Evolutionary conservation across 2,329 filamentous ascomycete species (phyloP).

Genomic region (Helminthosporium solani): DNA sequence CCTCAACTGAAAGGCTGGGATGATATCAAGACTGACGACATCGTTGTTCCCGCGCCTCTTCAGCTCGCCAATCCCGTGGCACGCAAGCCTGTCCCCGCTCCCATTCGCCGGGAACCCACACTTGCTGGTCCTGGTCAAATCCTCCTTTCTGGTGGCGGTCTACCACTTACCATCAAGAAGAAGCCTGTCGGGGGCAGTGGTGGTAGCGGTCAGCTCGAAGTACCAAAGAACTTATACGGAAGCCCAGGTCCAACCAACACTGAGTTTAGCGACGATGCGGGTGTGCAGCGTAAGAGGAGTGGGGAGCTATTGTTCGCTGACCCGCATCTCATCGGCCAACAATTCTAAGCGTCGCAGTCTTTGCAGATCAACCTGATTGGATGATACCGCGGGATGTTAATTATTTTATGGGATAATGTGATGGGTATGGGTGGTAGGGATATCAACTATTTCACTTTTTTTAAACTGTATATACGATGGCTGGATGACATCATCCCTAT

Average conservation of each 20-base stretch:
- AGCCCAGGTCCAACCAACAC: conserved; percentile 11
- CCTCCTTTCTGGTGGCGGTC: conserved; percentile 16
- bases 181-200: conserved; percentile 16
- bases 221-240: conserved; percentile 16
- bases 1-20: conserved; percentile 28
- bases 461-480: conserved; percentile 2
- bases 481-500: conserved; percentile 1
- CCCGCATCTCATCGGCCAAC: conserved; percentile 17
- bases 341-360: conserved; percentile 12
- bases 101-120: conserved; percentile 17
- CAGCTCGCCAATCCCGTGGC: neutral
- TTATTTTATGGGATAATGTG: conserved; percentile 2
- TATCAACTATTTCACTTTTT: neutral
- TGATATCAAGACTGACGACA: conserved; percentile 25
- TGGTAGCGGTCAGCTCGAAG: conserved; percentile 19
- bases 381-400: neutral
- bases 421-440: neutral
- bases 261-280: conserved; percentile 14
- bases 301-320: conserved; percentile 24
- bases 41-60: conserved; percentile 6
- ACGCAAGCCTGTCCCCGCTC: conserved; percentile 19
- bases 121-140: conserved; percentile 20
- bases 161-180: conserved; percentile 24
- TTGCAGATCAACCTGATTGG: neutral
- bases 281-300: conserved; percentile 19